A percentile compares a stretch with the other conserved stretches of the same genome.
Conservation (phyloP, 495 filamentous ascomycete genomes). For the Pseudotulostoma volvatum region DNA sequence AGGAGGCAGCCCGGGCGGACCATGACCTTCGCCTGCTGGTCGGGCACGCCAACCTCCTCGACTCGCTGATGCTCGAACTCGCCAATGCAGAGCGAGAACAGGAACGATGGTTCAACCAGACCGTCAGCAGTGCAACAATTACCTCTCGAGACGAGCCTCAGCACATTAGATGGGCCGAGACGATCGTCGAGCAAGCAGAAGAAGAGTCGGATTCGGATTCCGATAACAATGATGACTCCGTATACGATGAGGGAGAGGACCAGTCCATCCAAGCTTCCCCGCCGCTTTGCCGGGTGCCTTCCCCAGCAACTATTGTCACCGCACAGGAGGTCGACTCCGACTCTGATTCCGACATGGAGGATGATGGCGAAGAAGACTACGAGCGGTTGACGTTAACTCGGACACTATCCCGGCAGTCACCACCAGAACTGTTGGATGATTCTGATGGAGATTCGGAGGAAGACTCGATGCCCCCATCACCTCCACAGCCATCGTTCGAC, state of each 20-base stretch:
- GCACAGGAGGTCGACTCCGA: conserved; percentile 39
- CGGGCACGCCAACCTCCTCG: conserved; percentile 94
- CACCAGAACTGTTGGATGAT: conserved; percentile 64
- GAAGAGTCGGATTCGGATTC: conserved; percentile 42
- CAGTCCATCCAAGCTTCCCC: conserved; percentile 6
- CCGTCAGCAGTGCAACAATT: conserved; percentile 56
- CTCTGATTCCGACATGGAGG: conserved; percentile 35
- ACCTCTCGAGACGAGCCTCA: conserved; percentile 34
- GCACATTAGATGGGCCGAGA: conserved; percentile 81
- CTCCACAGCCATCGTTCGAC: conserved; percentile 47
- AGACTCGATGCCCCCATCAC: conserved; percentile 71
- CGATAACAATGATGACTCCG: conserved; percentile 40
- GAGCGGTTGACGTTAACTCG: conserved; percentile 54
- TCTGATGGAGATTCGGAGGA: conserved; percentile 54
- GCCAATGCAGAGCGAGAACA: conserved; percentile 89
- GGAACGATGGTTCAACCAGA: conserved; percentile 96
- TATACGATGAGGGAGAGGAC: conserved; percentile 45
- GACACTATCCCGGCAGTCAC: conserved; percentile 53
- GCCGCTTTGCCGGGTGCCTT: conserved; percentile 23
- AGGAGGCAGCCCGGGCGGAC: conserved; percentile 73
- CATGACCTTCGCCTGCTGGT: conserved; percentile 91
- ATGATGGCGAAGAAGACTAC: conserved; percentile 46
- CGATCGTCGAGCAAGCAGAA: conserved; percentile 55
- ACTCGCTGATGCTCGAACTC: conserved; percentile 89
- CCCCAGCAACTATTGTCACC: conserved; percentile 21